These are phyloP conservation scores for Solanum neorickii DNA, from an alignment of 257 asterid genomes.

Conservation along the genomic window DNA sequence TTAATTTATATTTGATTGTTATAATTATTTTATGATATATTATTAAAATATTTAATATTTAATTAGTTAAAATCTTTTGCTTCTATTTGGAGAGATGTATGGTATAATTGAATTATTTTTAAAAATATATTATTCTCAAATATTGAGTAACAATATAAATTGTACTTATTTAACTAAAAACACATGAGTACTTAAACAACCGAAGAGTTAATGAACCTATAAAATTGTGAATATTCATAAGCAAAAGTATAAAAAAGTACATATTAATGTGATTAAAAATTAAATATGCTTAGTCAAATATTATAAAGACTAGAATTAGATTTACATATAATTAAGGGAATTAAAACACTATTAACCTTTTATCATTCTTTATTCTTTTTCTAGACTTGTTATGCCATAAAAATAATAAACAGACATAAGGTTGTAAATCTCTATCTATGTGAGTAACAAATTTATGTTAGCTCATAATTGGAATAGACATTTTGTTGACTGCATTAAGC, in stretches of 20 bases:
- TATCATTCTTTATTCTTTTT: background rate
- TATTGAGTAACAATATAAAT: too few relatives aligned
- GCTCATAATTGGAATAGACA: background rate
- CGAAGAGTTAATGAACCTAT: background rate
- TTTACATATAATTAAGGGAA: background rate
- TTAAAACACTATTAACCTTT: background rate
- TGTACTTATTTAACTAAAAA: background rate
- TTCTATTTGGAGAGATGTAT: too few relatives aligned
- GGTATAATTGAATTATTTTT: background rate
- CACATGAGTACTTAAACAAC: background rate
- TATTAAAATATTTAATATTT: too few relatives aligned
- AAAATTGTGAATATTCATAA: background rate
- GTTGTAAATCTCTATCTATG: background rate
- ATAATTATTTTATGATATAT: too few relatives aligned
- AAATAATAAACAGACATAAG: background rate
- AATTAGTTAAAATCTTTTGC: too few relatives aligned
- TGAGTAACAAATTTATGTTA: background rate
- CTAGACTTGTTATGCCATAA: background rate
- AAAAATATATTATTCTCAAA: too few relatives aligned
- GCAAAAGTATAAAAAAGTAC: background rate
- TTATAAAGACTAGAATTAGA: background rate
- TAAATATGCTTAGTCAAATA: too few relatives aligned
- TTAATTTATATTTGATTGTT: too few relatives aligned
- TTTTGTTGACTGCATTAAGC: background rate
- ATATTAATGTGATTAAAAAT: background rate